phyloP scores from a whole-genome alignment of 169 alveolate species.

The Eimeria sp. region DNA sequence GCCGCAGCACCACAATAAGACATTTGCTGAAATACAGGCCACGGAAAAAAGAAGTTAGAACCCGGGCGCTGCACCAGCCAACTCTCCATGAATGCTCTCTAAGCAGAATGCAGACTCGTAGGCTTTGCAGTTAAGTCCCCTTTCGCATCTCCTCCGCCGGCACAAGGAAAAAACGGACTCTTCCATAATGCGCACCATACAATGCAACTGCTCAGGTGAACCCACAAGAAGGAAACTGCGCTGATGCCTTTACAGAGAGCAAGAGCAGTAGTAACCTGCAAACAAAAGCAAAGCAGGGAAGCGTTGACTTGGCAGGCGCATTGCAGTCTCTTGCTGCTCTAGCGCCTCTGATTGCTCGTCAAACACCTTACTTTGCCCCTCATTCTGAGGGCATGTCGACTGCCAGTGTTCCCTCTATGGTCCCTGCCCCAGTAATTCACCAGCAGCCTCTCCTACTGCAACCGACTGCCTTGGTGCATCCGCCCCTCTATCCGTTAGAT shows the following conservation, averaged over 20 bases:
- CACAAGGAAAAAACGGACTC: not conserved
- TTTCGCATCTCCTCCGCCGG: not conserved
- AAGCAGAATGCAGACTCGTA: not conserved
- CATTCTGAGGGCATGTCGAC: constrained; percentile 16
- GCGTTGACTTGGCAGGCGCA: constrained; percentile 24
- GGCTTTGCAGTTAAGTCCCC: not conserved
- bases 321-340: constrained; percentile 23
- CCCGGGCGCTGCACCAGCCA: not conserved
- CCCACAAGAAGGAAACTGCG: not conserved
- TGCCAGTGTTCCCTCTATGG: constrained; percentile 14
- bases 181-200: not conserved
- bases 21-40: not conserved
- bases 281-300: not conserved
- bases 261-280: not conserved
- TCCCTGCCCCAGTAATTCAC: constrained; percentile 27
- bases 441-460: constrained; percentile 65
- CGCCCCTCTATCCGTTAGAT: not conserved
- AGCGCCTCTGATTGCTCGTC: constrained; percentile 48
- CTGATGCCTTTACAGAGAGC: constrained; percentile 21
- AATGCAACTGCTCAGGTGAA: constrained; percentile 32
- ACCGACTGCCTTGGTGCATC: constrained; percentile 56
- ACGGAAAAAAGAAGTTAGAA: not conserved
- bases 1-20: not conserved
- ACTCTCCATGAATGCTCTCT: not conserved
- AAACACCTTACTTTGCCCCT: not conserved